Conservation (phyloP, 805 yeast genomes). For the Nadsonia fulvescens region DNA sequence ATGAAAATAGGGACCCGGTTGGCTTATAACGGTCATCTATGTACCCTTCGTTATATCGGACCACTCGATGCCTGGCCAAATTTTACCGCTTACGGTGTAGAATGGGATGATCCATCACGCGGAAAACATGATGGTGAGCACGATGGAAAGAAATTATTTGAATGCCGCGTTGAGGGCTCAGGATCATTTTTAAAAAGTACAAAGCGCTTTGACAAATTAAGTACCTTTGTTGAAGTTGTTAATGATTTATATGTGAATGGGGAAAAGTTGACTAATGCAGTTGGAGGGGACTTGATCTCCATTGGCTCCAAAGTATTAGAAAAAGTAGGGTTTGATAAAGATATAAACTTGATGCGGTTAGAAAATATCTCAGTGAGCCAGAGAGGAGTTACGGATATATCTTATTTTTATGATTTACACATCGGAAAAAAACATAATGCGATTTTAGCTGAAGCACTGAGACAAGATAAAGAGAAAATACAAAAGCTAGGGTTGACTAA, state of each 20-base stretch:
- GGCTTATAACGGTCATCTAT: constrained; percentile 27
- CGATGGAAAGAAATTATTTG: constrained; percentile 39
- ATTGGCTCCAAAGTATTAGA: constrained; percentile 35
- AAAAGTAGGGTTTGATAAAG: constrained; percentile 45
- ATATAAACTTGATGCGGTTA: constrained; percentile 1
- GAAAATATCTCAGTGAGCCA: constrained; percentile 1
- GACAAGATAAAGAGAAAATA: too few species aligned
- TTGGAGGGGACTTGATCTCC: constrained; percentile 3
- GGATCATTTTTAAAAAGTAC: constrained; percentile 47
- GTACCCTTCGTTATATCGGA: constrained; percentile 52
- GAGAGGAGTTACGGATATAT: constrained; percentile 1
- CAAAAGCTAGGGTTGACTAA: too few species aligned
- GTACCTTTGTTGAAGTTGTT: constrained; percentile 32
- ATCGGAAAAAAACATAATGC: too few species aligned
- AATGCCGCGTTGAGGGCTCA: constrained; percentile 20
- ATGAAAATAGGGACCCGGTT: too few species aligned
- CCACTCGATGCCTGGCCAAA: constrained; percentile 43
- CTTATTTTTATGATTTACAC: too few species aligned
- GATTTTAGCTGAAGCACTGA: too few species aligned
- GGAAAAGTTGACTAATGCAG: constrained; percentile 7
- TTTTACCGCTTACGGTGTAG: constrained; percentile 49
- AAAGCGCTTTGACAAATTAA: constrained; percentile 19
- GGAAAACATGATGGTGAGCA: constrained; percentile 60
- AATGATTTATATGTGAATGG: constrained; percentile 27
- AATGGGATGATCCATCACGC: constrained; percentile 58